A percentile compares a stretch with the other conserved stretches of the same genome.
These are phyloP conservation scores for Fusarium sacchari DNA, from an alignment of 2,329 filamentous ascomycete species.

Conservation along the genomic window DNA sequence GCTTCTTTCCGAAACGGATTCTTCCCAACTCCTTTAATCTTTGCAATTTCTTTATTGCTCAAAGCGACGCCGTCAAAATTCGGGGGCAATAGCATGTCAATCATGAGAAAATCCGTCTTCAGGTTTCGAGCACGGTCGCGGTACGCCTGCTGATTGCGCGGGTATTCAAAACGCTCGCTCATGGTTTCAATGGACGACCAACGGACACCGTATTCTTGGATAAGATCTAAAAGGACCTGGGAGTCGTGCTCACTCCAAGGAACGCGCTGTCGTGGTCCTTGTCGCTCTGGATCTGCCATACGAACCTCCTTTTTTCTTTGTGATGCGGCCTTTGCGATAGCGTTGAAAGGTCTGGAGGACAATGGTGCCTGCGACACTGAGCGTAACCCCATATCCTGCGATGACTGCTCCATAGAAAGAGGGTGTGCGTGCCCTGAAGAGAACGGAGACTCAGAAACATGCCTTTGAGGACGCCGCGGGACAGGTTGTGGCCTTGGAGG, in stretches of 20 bases:
- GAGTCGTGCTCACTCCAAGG: constrained; percentile 58
- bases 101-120: constrained; percentile 62
- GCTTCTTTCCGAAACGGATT: constrained; percentile 61
- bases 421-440: constrained; percentile 23
- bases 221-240: constrained; percentile 53
- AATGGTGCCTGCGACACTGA: not conserved
- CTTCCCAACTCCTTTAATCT: constrained; percentile 54
- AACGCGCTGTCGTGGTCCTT: constrained; percentile 40
- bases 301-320: constrained; percentile 29
- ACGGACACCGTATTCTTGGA: constrained; percentile 45
- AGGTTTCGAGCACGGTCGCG: constrained; percentile 68
- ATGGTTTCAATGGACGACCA: constrained; percentile 49
- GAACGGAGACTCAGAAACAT: not conserved
- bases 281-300: constrained; percentile 15
- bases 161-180: constrained; percentile 52
- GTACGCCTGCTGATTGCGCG: constrained; percentile 64
- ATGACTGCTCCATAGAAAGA: constrained; percentile 42
- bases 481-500: constrained; percentile 18
- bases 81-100: constrained; percentile 56
- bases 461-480: constrained; percentile 3
- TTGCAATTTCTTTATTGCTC: constrained; percentile 59
- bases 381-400: constrained; percentile 1
- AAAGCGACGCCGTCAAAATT: constrained; percentile 62
- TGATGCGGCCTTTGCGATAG: constrained; percentile 44
- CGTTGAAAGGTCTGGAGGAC: constrained; percentile 31